phyloP scores from a whole-genome alignment of 176 grass and related monocot species.

The Oryza punctata region DNA sequence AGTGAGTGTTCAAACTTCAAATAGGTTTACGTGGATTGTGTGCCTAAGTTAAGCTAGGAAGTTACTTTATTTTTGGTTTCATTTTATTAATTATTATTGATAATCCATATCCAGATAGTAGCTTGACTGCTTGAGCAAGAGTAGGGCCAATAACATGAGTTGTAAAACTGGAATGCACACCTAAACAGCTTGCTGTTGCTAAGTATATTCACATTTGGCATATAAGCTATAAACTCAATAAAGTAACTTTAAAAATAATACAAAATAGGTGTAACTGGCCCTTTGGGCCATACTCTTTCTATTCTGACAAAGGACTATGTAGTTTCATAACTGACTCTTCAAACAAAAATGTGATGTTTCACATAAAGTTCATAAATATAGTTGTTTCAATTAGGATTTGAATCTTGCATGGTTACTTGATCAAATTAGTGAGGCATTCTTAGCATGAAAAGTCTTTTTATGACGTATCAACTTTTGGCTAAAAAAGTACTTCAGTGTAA shows the following conservation, averaged over 20 bases:
- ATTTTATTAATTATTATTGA: neutral
- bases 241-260: neutral
- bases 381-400: neutral
- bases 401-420: slow-evolving; percentile 10
- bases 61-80: neutral
- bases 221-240: neutral
- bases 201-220: neutral
- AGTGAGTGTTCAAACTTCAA: neutral
- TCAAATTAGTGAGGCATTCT: slow-evolving; percentile 2
- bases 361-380: slow-evolving; percentile 1
- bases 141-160: neutral
- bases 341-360: neutral
- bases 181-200: neutral
- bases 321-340: neutral
- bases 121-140: neutral
- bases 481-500: neutral
- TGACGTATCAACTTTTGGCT: neutral
- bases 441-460: neutral
- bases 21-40: neutral
- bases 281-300: neutral
- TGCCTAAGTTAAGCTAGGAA: neutral
- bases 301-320: neutral
- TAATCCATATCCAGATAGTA: neutral
- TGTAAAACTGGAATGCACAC: neutral
- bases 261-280: neutral